Conservation (phyloP, 805 yeast species). For the Metschnikowia drakensbergensis region DNA sequence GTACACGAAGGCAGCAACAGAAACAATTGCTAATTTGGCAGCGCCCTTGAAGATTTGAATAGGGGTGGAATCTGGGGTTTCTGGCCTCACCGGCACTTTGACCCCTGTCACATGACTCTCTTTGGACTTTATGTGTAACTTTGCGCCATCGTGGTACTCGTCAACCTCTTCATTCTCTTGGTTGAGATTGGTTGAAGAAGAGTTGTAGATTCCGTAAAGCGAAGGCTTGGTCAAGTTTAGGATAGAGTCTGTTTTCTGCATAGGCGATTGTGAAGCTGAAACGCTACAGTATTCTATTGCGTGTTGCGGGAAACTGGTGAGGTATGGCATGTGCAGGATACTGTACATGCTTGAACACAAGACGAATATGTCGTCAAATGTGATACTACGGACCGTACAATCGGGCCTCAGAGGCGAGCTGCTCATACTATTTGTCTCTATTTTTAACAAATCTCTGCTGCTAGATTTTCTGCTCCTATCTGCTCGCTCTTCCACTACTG, state of each 20-base stretch:
- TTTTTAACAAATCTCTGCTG: no score
- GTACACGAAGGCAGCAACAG: constrained; percentile 49
- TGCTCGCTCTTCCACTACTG: no score
- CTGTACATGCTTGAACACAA: background rate
- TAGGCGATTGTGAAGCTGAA: constrained; percentile 1
- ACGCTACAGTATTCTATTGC: background rate
- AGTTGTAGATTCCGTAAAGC: constrained; percentile 48
- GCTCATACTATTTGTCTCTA: no score
- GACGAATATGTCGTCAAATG: background rate
- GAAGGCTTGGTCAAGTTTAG: constrained; percentile 49
- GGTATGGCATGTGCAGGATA: constrained; percentile 3
- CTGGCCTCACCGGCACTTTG: background rate
- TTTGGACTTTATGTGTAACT: constrained; percentile 16
- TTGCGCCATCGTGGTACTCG: constrained; percentile 19
- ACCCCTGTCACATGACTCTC: constrained; percentile 9
- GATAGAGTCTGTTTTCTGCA: constrained; percentile 32
- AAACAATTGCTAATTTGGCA: constrained; percentile 25
- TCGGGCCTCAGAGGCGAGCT: no score
- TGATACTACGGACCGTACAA: background rate
- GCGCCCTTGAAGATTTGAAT: background rate
- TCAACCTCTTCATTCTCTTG: constrained; percentile 23
- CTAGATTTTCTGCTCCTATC: no score
- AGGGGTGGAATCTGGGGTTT: background rate
- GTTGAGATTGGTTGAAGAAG: constrained; percentile 36
- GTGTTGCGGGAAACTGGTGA: background rate